Evolutionary conservation across 768 basidiomycete species (phyloP).

Genomic region (Asterophora lycoperdoides): DNA sequence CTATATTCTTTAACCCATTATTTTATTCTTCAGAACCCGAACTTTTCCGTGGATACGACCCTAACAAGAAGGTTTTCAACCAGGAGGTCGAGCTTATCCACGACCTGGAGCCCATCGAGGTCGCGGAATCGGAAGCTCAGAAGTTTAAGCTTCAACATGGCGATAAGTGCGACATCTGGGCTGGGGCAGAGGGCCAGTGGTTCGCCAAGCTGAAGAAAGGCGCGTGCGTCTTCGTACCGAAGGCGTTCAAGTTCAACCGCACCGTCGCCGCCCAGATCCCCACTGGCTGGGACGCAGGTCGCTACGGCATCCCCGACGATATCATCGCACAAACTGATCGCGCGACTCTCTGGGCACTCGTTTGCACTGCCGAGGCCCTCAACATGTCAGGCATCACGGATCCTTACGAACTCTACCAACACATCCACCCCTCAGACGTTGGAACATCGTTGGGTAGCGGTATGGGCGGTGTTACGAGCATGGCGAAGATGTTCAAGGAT

Average conservation of each 20-base stretch:
- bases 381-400: conserved; percentile 97
- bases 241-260: conserved; percentile 92
- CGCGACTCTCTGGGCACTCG: conserved; percentile 90
- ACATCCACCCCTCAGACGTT: conserved; percentile 95
- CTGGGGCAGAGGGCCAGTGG: conserved; percentile 89
- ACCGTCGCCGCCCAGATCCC: conserved; percentile 95
- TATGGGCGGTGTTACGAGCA: conserved; percentile 92
- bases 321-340: conserved; percentile 94
- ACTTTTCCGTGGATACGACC: conserved; percentile 96
- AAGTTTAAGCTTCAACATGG: conserved; percentile 97
- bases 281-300: conserved; percentile 94
- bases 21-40: conserved; percentile 71
- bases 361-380: conserved; percentile 91
- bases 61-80: conserved; percentile 94
- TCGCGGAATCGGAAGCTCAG: conserved; percentile 83
- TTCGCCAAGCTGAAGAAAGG: conserved; percentile 99
- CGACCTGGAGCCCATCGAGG: conserved; percentile 94
- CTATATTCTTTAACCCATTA: conserved; percentile 12
- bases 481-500: conserved; percentile 98
- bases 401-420: conserved; percentile 95
- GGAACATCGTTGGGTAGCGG: conserved; percentile 93
- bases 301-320: conserved; percentile 96
- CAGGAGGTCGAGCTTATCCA: conserved; percentile 96
- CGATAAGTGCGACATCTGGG: conserved; percentile 95
- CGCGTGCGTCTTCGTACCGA: conserved; percentile 87